Percentiles rank a stretch among this genome's conserved stretches.
Conservation (phyloP, 2,329 filamentous ascomycete species). For the Cercospora canescens region DNA sequence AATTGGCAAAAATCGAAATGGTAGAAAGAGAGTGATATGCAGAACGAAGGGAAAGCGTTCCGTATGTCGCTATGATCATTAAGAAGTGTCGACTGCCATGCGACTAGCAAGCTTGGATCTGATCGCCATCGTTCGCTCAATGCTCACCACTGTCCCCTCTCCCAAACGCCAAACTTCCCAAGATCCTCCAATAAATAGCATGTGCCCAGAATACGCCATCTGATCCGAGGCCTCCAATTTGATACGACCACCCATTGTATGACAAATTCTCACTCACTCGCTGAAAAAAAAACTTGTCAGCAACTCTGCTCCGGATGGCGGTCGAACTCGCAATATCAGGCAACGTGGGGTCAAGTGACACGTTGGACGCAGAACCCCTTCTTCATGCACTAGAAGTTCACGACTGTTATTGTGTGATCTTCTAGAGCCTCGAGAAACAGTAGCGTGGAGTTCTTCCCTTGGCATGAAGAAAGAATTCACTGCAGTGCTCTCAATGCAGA, state of each 20-base stretch:
- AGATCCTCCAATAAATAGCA: background rate
- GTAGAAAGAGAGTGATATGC: background rate
- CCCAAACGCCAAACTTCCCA: background rate
- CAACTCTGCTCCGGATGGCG: background rate
- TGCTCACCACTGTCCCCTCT: background rate
- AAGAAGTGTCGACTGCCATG: background rate
- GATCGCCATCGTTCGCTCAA: background rate
- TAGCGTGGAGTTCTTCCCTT: background rate
- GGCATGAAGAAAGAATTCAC: background rate
- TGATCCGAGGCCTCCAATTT: background rate
- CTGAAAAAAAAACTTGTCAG: background rate
- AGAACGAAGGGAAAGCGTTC: background rate
- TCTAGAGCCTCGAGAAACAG: conserved; percentile 1
- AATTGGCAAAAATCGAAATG: background rate
- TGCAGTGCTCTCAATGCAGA: background rate
- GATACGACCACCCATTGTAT: background rate
- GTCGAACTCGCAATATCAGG: background rate
- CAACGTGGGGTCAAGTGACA: background rate
- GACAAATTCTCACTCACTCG: background rate
- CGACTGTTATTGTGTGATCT: conserved; percentile 15
- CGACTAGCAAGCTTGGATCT: background rate
- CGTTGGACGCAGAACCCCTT: background rate
- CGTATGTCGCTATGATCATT: background rate
- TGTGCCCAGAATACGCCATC: background rate
- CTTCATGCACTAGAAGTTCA: conserved; percentile 14